Base-by-base conservation (phyloP, 2,329 filamentous ascomycete genomes). In the Fusarium dlaminii region DNA sequence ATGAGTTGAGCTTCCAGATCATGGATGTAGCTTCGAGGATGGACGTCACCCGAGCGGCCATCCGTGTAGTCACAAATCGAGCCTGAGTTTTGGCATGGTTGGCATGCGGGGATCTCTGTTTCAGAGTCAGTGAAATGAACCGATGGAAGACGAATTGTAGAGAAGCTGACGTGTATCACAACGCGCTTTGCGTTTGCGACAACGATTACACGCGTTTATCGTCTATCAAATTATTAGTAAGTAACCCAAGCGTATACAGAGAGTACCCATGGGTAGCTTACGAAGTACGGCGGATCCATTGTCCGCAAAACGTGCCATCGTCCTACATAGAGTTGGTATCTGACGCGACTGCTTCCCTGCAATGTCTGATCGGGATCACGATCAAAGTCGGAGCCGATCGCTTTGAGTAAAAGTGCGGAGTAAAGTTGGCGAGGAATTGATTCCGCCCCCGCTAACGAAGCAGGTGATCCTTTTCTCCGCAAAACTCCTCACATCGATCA, bases 201-300 rank as follows among this genome's bases (percentile, higher is more conserved):
- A 68, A 18, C 65, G 65, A 8, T 68, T 68, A 11, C 65, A 68
- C 5, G 65, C 65, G 46, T 68, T 68, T 24, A 68, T 54, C 12
- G 65, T 68, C 65, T 68, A 18, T 5, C 51, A 8, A 36, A 22
- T 1, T 12, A 11, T 36, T 12, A 57, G 58, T 27, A 14, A 61
- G 58, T n/a, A 8, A 27, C n/a, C 10, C 4, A 24, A n/a, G 5
- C 12, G 8, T 27, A 30, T 24, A 18, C 1, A 15, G 15, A 29
- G 14, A 30, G 14, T 29, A 32, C 2, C 13, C 14, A 20, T 18
- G 36, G 5, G 7, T 1, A 18, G 20, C 63, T 20, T 68, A 68
- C 65, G 22, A 68, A 68, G 15, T 27, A 68, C 18, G 48, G 45
- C 18, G 42, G 17, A 27, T 68, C 46, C 63, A 68, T 68, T 1